Evolutionary conservation across 2,329 filamentous ascomycete species (phyloP), one percentile per base, ranked within the genome.

Genomic region (Epichloe amarillans): DNA sequence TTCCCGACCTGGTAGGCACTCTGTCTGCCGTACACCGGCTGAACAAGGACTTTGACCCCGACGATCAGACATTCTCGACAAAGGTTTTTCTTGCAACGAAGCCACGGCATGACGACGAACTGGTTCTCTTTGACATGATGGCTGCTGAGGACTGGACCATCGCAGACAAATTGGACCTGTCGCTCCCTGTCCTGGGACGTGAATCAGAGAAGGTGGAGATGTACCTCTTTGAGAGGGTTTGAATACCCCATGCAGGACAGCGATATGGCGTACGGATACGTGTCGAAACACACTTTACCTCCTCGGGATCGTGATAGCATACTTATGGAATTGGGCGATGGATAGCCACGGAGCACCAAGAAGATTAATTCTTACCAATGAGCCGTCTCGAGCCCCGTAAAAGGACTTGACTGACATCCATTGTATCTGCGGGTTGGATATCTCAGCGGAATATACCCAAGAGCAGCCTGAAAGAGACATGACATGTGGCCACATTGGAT

Each of bases 11-110:
- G 21, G 72, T 80, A 4, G 69, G 69, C 48, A 80, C 77, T 1
- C 62, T 80, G 37, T 72, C 71, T 2, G 69, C 72, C 2, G 59
- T 81, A 11, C 74, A 78, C 53, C 50, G 53, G 2, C 57, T 61
- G 8, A 74, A 70, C 21, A 36, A 53, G 39, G 53, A 54, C 2
- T 59, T 61, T 40, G 52, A 56, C 23, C 53, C 55, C 0, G 49
- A 45, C n/a, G 51, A 50, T 21, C 51, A 54, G 30, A 50, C 56
- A 5, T 57, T 58, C 33, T 57, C 53, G 46, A 71, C 72, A n/a
- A 68, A 64, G 6, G 72, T 80, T 1, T 66, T 80, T 21, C 56
- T 81, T 12, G 74, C 76, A 2, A 78, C 76, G 0, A 82, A 81
- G 59, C 75, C 71, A 0, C 69, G 77, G 1, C 78, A 81, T 54